Base-by-base conservation (phyloP, 352 stramenopile species). In the Pelagophyceae sp. region DNA sequence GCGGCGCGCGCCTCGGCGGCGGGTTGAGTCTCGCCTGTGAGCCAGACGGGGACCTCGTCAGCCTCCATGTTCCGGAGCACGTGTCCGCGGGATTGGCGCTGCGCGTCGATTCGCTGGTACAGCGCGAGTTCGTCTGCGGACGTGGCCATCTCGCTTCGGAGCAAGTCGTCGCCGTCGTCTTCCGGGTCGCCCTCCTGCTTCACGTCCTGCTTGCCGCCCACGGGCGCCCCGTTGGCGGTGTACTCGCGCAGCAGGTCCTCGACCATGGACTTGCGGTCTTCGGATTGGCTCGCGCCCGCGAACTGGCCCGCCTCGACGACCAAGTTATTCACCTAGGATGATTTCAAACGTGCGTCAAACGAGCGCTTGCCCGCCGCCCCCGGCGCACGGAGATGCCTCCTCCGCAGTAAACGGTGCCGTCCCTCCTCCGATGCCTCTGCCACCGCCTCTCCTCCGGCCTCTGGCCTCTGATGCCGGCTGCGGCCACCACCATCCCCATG, bases 111-210 rank as follows among this genome's bases (percentile, higher is more conserved):
- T 37, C 72, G n/a, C 38, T 83, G 72, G 75, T 85, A 85, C 15
- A 84, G 74, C 29, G 70, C 67, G 32, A 83, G 50, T 64, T 85
- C 80, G 32, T 80, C 78, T 27, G 72, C 37, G n/a, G 76, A 81
- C n/a, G 80, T 82, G 17, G 82, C 80, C 80, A 85, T 81, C 61
- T n/a, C n/a, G n/a, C 82, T 80, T 61, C 84, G 69, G 70, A 82
- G 84, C 40, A 84, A 70, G 54, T 79, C 45, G 19, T 76, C 32
- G 67, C 77, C 64, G n/a, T 72, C 50, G n/a, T n/a, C n/a, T n/a
- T n/a, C n/a, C 45, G 11, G 45, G 11, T 54, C 23, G 45, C 45
- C 45, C 11, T 54, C 45, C 11, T 54, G 11, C 11, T 23, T 23
- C 11, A 23, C 45, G 45, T 54, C 45, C 11, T 54, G 11, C 11